Percentiles rank a stretch among this genome's conserved stretches.
Evolutionary conservation across 2,329 filamentous ascomycete genomes (phyloP).

Genomic region (Ophiosphaerella herpotricha): DNA sequence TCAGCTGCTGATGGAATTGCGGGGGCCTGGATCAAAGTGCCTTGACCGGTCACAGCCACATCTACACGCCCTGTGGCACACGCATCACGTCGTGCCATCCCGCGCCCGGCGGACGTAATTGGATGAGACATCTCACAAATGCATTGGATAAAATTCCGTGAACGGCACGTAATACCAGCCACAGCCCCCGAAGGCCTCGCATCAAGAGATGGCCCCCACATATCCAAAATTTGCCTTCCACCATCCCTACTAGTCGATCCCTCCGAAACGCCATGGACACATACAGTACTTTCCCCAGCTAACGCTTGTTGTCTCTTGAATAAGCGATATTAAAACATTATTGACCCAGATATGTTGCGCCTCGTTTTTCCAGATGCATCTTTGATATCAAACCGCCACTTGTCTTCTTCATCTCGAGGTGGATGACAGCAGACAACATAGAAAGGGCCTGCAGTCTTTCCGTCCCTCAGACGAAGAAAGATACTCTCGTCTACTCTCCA

Average conservation of each 20-base stretch:
- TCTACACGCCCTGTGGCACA: too few species aligned
- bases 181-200: too few species aligned
- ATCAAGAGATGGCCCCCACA: too few species aligned
- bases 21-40: background rate
- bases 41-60: constrained; percentile 6
- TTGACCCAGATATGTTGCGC: constrained; percentile 1
- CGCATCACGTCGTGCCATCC: too few species aligned
- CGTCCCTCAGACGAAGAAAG: constrained; percentile 5
- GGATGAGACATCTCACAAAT: background rate
- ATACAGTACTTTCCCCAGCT: background rate
- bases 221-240: too few species aligned
- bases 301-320: background rate
- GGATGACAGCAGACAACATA: background rate
- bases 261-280: background rate
- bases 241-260: too few species aligned
- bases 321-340: background rate
- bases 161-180: background rate
- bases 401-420: background rate
- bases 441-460: constrained; percentile 5
- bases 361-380: constrained; percentile 2
- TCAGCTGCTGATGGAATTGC: background rate
- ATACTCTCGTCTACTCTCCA: constrained; percentile 5
- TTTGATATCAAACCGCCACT: constrained; percentile 9
- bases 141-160: background rate
- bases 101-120: background rate